These are phyloP conservation scores for Coelastrella sp. DNA, from an alignment of 139 green algal genomes.

Conservation along the genomic window DNA sequence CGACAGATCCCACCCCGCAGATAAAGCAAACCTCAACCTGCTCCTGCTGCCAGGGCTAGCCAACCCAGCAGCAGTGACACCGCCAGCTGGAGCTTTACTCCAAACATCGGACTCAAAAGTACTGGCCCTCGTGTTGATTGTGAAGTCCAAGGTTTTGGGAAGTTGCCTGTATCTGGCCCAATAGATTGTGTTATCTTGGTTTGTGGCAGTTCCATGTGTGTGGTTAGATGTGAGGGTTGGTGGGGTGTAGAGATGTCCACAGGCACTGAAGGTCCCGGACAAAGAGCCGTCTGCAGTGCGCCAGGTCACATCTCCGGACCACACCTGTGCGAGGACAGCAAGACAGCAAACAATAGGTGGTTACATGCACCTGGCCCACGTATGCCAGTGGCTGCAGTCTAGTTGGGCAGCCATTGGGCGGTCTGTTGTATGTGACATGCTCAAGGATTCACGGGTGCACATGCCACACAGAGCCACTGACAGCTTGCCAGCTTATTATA, in stretches of 20 bases:
- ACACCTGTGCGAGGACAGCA: neutral
- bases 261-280: neutral
- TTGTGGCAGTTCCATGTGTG: neutral
- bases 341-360: no score
- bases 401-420: no score
- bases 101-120: neutral
- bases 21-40: no score
- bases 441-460: no score
- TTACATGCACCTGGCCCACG: no score
- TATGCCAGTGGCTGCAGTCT: no score
- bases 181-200: no score
- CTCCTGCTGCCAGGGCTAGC: neutral
- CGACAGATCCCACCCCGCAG: slow-evolving; percentile 3
- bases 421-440: no score
- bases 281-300: neutral
- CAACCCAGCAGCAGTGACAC: neutral
- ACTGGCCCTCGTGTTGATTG: neutral
- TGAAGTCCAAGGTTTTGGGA: neutral
- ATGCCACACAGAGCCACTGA: no score
- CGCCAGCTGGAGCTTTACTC: neutral
- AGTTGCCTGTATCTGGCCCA: neutral
- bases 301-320: neutral
- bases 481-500: no score
- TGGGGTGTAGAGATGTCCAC: slow-evolving; percentile 15
- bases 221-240: neutral